Conservation (phyloP, 768 basidiomycete species). For the Harrya chromipes region DNA sequence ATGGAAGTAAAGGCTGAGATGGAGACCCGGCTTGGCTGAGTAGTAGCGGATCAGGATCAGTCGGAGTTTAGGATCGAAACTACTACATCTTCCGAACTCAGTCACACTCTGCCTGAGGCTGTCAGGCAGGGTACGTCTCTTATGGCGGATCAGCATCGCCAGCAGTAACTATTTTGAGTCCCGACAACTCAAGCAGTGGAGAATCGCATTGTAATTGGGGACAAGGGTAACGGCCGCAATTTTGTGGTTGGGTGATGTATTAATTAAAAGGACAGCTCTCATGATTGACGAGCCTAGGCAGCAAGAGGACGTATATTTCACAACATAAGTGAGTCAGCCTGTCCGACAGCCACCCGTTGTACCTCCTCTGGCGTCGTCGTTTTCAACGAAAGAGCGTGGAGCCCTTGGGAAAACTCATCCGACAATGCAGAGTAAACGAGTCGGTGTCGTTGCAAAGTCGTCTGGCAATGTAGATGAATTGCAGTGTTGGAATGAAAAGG, state of each 20-base stretch:
- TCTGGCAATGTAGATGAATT: slow-evolving; percentile 39
- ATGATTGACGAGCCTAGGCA: slow-evolving; percentile 27
- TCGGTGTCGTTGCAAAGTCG: slow-evolving; percentile 76
- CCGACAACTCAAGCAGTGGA: slow-evolving; percentile 7
- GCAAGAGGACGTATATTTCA: slow-evolving; percentile 16
- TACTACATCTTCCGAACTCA: background rate
- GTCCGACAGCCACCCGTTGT: slow-evolving; percentile 19
- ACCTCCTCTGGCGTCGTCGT: slow-evolving; percentile 65
- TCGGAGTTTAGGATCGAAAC: slow-evolving; percentile 15
- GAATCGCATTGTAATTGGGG: slow-evolving; percentile 19
- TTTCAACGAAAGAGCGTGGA: slow-evolving; percentile 75
- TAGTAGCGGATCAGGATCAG: slow-evolving; percentile 30
- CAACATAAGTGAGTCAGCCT: slow-evolving; percentile 23
- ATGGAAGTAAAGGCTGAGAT: slow-evolving; percentile 3
- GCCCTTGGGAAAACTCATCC: slow-evolving; percentile 64
- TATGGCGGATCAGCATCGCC: slow-evolving; percentile 18
- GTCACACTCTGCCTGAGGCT: background rate
- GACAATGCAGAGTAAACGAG: slow-evolving; percentile 71
- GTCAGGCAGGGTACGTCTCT: slow-evolving; percentile 10
- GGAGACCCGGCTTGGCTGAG: slow-evolving; percentile 18
- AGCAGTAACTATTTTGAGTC: slow-evolving; percentile 6
- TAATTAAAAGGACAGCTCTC: slow-evolving; percentile 28
- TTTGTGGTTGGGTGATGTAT: slow-evolving; percentile 22
- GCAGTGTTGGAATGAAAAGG: slow-evolving; percentile 4
- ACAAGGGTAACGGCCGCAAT: slow-evolving; percentile 16